Percentiles rank a stretch among this genome's conserved stretches.
These are phyloP conservation scores for Penicillium sp. DNA, from an alignment of 2,329 filamentous ascomycete species.

Conservation along the genomic window DNA sequence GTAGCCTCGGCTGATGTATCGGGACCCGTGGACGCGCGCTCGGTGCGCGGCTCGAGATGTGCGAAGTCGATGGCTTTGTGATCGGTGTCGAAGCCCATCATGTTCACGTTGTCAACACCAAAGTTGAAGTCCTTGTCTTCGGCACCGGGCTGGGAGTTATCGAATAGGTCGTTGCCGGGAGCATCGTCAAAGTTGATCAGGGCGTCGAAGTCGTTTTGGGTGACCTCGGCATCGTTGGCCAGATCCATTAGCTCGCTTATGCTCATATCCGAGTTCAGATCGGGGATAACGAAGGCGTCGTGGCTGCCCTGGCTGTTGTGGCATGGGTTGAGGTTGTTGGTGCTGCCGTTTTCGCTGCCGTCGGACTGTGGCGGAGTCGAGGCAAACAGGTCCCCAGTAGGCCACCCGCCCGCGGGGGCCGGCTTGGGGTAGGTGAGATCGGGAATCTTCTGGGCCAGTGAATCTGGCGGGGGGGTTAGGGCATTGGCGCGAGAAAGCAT, in stretches of 20 bases:
- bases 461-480: constrained; percentile 42
- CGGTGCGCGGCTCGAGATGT: constrained; percentile 8
- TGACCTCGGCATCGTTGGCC: constrained; percentile 44
- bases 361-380: constrained; percentile 43
- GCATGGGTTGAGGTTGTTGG: constrained; percentile 34
- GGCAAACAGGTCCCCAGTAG: constrained; percentile 32
- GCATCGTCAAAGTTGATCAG: constrained; percentile 46
- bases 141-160: constrained; percentile 21
- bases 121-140: constrained; percentile 22
- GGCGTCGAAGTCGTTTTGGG: constrained; percentile 45
- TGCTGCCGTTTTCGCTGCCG: constrained; percentile 43
- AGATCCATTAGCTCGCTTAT: constrained; percentile 42
- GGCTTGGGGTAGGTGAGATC: constrained; percentile 36
- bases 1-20: constrained; percentile 16
- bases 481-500: constrained; percentile 27
- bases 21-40: constrained; percentile 1
- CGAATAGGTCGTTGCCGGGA: constrained; percentile 34
- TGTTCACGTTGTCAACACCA: constrained; percentile 17
- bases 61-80: constrained; percentile 20
- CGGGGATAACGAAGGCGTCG: constrained; percentile 31
- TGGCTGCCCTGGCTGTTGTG: constrained; percentile 21
- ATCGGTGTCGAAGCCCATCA: constrained; percentile 20
- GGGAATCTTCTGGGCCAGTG: constrained; percentile 37
- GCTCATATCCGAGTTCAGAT: constrained; percentile 33
- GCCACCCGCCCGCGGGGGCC: constrained; percentile 17